Conservation (phyloP, 306 rosid genomes). For the Prunus salicina region DNA sequence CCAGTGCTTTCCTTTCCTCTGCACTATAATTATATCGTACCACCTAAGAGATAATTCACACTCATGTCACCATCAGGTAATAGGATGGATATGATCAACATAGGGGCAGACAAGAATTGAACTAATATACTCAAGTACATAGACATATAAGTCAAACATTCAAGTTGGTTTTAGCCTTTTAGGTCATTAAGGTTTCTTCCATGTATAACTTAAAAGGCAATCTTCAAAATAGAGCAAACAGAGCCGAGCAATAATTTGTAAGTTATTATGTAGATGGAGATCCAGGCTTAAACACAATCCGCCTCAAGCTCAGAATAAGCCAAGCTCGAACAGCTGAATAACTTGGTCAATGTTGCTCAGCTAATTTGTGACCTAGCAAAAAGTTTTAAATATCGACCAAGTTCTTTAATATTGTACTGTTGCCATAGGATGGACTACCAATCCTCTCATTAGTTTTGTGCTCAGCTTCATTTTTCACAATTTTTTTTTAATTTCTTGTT, state of each 20-base stretch:
- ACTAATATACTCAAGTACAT: not conserved
- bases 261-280: not conserved
- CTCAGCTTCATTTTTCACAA: not conserved
- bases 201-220: not conserved
- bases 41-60: constrained; percentile 49
- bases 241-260: not conserved
- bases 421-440: not conserved
- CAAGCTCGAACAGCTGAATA: not conserved
- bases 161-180: not conserved
- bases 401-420: not conserved
- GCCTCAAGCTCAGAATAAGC: not conserved
- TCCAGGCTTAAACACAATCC: not conserved
- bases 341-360: not conserved
- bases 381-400: not conserved
- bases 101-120: not conserved
- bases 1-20: constrained; percentile 87
- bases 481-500: not conserved
- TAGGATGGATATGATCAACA: not conserved
- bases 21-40: constrained; percentile 87
- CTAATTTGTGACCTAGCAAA: not conserved
- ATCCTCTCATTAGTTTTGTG: not conserved
- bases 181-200: not conserved
- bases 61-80: constrained; percentile 16
- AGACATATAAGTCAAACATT: not conserved
- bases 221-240: not conserved